Base-by-base conservation (phyloP, 768 basidiomycete species). In the Pulveroboletus sp. region DNA sequence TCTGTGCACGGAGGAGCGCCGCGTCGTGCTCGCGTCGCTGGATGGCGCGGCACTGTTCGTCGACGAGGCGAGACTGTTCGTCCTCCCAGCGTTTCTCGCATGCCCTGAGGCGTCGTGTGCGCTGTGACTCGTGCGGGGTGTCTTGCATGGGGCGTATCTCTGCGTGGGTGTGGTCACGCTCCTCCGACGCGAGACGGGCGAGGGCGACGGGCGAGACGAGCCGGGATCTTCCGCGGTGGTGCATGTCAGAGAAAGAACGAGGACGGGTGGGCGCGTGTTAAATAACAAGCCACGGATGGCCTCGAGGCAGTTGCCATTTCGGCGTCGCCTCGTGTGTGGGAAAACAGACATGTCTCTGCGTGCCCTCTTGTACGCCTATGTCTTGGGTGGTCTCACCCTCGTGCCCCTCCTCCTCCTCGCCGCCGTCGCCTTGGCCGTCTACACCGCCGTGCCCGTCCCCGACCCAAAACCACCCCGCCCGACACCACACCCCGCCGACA, bases 361-460 rank as follows among this genome's bases (percentile, higher is more conserved):
- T 62, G 79, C 85, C 3, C 68, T 93, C 43, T 57, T 91, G 53
- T 84, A 94, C 63, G 87, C 87, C 29, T 97, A 97, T 68, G 70
- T 97, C 51, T 74, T 97, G 37, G 94, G 94, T 45, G 94, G 93
- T 37, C 51, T 97, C 53, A 95, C 94, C 3, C 88, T 95, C 67
- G 72, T 97, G 47, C 94, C 94, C 17, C 77, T 97, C 39, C 63
- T 88, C 56, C 55, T 91, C 59, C 69, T 78, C 54, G 70, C 66
- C 20, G 51, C 78, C 57, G 54, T 93, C 57, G 80, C 78, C 64
- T 77, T 77, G 63, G 74, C 84, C 52, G 66, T 87, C 52, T 93
- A 94, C 74, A 90, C 90, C 10, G 91, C 93, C n/a, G 78, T 87
- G 23, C 79, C 76, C 27, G 25, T 5, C 78, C 63, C 74, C 6